These are phyloP conservation scores for Prunus dulcis DNA, from an alignment of 306 rosid genomes.

Conservation along the genomic window DNA sequence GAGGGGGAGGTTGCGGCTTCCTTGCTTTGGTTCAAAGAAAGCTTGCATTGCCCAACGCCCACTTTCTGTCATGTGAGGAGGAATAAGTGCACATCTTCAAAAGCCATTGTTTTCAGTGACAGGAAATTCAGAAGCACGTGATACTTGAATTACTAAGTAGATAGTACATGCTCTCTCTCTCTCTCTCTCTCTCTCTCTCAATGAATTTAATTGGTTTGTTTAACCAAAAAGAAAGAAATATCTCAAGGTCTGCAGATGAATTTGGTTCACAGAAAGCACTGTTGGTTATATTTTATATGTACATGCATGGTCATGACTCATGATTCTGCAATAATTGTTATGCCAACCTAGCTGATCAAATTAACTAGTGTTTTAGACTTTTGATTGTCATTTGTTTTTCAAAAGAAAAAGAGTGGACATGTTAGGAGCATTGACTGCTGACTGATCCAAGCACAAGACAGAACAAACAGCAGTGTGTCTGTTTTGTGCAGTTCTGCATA, in stretches of 20 bases:
- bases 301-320: constrained; percentile 34
- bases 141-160: neutral
- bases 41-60: constrained; percentile 13
- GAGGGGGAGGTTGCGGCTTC: constrained; percentile 23
- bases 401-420: neutral
- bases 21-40: constrained; percentile 32
- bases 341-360: constrained; percentile 33
- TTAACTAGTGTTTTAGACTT: neutral
- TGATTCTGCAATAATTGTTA: constrained; percentile 40
- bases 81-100: constrained; percentile 43
- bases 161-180: neutral
- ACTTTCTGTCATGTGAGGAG: constrained; percentile 44
- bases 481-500: neutral
- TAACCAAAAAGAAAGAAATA: neutral
- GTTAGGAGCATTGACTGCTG: neutral
- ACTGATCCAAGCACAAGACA: neutral
- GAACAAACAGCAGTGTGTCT: neutral
- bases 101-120: constrained; percentile 40
- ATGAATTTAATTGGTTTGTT: constrained; percentile 5
- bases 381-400: neutral
- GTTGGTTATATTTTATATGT: constrained; percentile 17
- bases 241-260: constrained; percentile 33
- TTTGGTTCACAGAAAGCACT: constrained; percentile 19
- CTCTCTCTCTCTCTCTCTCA: neutral
- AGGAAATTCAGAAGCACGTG: constrained; percentile 53